Percentiles rank a stretch among this genome's conserved stretches.
Evolutionary conservation across 2,329 filamentous ascomycete genomes (phyloP).

Genomic region (Colletotrichum sp.): DNA sequence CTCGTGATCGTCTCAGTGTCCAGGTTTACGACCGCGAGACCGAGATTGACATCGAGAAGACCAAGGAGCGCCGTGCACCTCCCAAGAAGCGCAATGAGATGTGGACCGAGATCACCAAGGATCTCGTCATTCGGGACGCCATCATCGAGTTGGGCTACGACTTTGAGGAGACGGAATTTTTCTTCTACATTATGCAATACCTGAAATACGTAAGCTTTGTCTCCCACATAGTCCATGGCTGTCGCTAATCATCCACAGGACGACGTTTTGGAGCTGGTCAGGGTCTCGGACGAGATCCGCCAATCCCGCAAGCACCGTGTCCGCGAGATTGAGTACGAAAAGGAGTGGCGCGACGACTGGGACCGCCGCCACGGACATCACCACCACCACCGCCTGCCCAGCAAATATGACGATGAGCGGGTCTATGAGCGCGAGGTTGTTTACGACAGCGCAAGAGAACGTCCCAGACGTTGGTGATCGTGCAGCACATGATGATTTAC

Average conservation of each 20-base stretch:
- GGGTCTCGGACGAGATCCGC: conserved; percentile 83
- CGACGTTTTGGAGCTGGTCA: conserved; percentile 83
- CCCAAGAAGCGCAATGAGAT: conserved; percentile 64
- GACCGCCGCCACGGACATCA: conserved; percentile 43
- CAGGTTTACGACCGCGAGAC: conserved; percentile 50
- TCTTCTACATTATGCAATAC: conserved; percentile 94
- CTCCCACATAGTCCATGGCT: background rate
- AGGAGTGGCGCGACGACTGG: conserved; percentile 57
- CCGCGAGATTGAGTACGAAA: conserved; percentile 63
- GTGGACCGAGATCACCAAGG: conserved; percentile 98
- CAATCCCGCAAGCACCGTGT: conserved; percentile 58
- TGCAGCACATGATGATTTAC: background rate
- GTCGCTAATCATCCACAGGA: conserved; percentile 62
- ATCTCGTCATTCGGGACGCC: conserved; percentile 84
- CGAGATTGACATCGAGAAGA: conserved; percentile 59
- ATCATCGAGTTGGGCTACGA: conserved; percentile 85
- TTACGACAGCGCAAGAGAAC: conserved; percentile 51
- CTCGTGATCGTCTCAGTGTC: conserved; percentile 45
- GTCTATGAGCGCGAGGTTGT: conserved; percentile 72
- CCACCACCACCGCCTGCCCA: conserved; percentile 28
- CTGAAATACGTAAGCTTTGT: conserved; percentile 77
- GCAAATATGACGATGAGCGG: conserved; percentile 62
- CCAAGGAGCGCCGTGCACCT: conserved; percentile 51
- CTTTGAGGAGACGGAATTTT: conserved; percentile 87
- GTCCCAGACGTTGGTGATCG: conserved; percentile 11